Evolutionary conservation across 106 monocot species (phyloP), one percentile per base, ranked within the genome.

Genomic region (Phalaenopsis equestris): DNA sequence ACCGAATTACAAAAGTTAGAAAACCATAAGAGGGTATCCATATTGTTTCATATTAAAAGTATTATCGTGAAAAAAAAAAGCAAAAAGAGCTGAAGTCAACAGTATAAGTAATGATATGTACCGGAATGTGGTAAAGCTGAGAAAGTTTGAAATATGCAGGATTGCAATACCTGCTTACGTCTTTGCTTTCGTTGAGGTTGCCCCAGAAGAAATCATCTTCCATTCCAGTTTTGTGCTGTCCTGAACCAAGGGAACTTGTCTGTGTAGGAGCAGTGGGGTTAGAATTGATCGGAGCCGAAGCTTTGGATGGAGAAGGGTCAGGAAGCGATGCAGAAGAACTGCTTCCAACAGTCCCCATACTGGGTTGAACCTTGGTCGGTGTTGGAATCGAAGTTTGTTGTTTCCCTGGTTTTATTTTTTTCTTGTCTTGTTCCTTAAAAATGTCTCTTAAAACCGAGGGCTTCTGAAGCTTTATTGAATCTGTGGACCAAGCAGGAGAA

Each of bases 121-220:
- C 8, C 0, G 9, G 48, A 8, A 10, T 48, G 48, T 8, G 48
- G 17, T 58, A 58, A 58, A n/a, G 12, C 30, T 21, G 19, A 24
- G 30, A 45, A 67, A 24, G 24, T 18, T 67, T 23, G 21, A 57
- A 61, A 46, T 6, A 8, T 2, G 42, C 3, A 42, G 82, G 49
- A 38, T 57, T 89, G 49, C 88, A 94, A 90, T 84, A 83, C 80
- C 93, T 93, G 38, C 58, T 41, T 68, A 87, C 93, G 37, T 85
- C 86, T 85, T 91, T 90, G 37, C 85, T 21, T 75, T 90, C 88
- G 81, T 95, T 88, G 41, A 85, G 75, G 75, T 95, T 91, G 8
- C 99, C 99, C 99, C 99, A 99, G 61, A 99, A 99, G 39, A 94
- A 84, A 86, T 99, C 99, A 84, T 98, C 97, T 79, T 99, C 99